Conservation (phyloP, 352 stramenopile species). For the Pythium oligandrum region DNA sequence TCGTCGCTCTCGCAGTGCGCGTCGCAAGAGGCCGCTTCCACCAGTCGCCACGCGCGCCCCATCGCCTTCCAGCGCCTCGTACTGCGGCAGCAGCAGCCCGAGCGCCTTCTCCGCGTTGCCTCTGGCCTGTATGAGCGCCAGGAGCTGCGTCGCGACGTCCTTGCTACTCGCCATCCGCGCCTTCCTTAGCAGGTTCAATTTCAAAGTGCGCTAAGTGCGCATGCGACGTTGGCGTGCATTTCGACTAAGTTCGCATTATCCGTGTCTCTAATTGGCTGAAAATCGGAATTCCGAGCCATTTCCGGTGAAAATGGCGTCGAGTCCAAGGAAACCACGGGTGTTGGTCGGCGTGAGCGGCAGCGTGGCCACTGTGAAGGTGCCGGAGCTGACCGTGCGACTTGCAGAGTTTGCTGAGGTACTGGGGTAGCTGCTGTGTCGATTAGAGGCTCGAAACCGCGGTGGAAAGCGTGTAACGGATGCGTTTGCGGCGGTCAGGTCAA, state of each 20-base stretch:
- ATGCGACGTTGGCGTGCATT: background rate
- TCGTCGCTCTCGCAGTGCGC: too few species aligned
- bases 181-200: conserved; percentile 9
- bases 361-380: conserved; percentile 85
- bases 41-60: too few species aligned
- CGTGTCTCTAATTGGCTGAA: conserved; percentile 6
- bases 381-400: conserved; percentile 71
- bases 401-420: conserved; percentile 48
- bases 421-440: too few species aligned
- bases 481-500: conserved; percentile 40
- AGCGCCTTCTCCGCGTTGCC: conserved; percentile 15
- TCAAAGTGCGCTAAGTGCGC: conserved; percentile 13
- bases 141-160: conserved; percentile 14
- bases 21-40: too few species aligned
- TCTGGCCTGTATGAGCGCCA: conserved; percentile 15
- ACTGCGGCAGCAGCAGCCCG: conserved; percentile 4
- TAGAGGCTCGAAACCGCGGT: background rate
- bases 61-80: background rate
- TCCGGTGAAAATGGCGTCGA: too few species aligned
- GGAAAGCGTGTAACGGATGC: background rate
- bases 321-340: conserved; percentile 33
- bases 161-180: conserved; percentile 2
- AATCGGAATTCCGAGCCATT: background rate
- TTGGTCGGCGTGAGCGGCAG: conserved; percentile 80
- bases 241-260: background rate